Base-by-base conservation (phyloP, 2,329 filamentous ascomycete species). In the Aureobasidium sp. region DNA sequence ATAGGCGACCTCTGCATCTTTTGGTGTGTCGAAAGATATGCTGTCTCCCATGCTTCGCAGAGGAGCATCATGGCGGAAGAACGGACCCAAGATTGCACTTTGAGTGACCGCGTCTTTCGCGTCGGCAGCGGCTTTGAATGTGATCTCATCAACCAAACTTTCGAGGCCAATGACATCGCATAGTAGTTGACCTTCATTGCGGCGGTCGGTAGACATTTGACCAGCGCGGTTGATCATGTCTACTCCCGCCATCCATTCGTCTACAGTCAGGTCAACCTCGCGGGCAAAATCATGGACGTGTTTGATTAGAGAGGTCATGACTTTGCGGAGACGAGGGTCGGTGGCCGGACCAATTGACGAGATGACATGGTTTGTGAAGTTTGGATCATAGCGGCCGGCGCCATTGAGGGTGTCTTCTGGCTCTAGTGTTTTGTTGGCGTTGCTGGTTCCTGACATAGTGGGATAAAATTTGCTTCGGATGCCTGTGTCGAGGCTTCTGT, bases 61-160 rank as follows among this genome's bases (percentile, higher is more conserved):
- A 5, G 90, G 90, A 0, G 90, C 85, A 67, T 91, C 82, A 47
- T 84, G 81, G 6, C 89, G 83, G 84, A 89, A 95, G 77, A 96
- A 96, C 1, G 91, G 91, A 0, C 91, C 91, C 0, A 96, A 82
- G 66, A 96, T 91, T 44, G 90, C 86, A 4, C 88, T 89, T 2
- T 89, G 84, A 5, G 90, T 94, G 12, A 85, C 79, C 27, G 73
- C 70, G 61, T 77, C 74, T 25, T 63, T 64, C 0, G 78, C 79
- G 42, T 81, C 79, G 55, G 81, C 80, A 34, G 82, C 81, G 56
- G 83, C 78, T 64, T 84, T 86, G 76, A 86, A 88, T 61, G 88
- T 90, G 70, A 94, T 93, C 72, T 93, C 89, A 72, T 93, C 90
- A 51, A 92, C 88, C 55, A 80, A 73, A 75, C 80, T 80, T 70